Percentiles rank a stretch among this genome's conserved stretches.
Conservation (phyloP, 139 green algal species). For the Tetradesmus lagerheimii region DNA sequence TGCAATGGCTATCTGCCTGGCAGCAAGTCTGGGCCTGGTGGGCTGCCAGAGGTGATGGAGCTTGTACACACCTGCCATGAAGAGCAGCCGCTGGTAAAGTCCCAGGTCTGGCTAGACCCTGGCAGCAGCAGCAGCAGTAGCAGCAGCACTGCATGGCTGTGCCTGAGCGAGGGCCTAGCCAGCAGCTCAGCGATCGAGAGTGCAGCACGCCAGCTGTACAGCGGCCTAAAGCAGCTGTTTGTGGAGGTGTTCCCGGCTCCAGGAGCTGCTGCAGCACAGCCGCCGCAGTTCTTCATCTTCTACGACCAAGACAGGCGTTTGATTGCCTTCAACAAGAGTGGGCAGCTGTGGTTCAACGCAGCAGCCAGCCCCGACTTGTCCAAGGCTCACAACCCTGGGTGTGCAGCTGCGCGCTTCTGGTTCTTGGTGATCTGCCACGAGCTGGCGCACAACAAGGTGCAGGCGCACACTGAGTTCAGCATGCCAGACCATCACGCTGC, state of each 20-base stretch:
- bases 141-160: neutral
- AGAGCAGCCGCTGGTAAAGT: neutral
- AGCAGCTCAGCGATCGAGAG: neutral
- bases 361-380: neutral
- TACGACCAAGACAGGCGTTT: neutral
- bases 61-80: neutral
- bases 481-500: neutral
- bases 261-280: neutral
- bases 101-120: neutral
- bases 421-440: neutral
- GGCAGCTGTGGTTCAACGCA: constrained; percentile 22
- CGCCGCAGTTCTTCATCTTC: neutral
- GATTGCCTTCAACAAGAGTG: constrained; percentile 6
- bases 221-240: neutral
- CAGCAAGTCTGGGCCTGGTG: neutral
- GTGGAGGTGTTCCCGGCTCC: neutral
- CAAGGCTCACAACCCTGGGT: neutral
- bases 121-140: neutral
- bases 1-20: neutral
- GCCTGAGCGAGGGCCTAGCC: neutral
- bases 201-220: neutral
- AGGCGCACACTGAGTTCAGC: neutral
- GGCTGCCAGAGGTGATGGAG: neutral
- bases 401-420: neutral
- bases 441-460: constrained; percentile 14